Conservation (phyloP, 192 early-diverging fungal genomes). For the Coemansia sp. region DNA sequence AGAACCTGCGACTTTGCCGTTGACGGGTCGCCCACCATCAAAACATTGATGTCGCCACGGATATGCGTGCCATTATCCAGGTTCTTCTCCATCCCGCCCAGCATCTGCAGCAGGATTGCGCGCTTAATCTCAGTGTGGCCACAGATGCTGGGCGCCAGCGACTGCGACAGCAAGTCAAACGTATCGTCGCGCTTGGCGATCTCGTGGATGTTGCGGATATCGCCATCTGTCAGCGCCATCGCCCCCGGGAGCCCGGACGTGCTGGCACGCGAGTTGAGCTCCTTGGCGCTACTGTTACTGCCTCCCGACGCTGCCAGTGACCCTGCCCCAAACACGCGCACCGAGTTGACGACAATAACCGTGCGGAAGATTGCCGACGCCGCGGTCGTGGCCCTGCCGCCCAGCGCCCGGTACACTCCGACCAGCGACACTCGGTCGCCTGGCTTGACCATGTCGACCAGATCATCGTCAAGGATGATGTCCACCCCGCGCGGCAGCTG, state of each 20-base stretch:
- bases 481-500: constrained; percentile 91
- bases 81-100: constrained; percentile 94
- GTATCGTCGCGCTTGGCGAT: constrained; percentile 63
- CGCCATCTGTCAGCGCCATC: constrained; percentile 68
- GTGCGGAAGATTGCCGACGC: constrained; percentile 87
- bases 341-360: constrained; percentile 80
- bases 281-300: constrained; percentile 4
- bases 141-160: constrained; percentile 83
- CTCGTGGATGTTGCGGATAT: constrained; percentile 80
- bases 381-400: constrained; percentile 67
- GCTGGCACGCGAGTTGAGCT: constrained; percentile 16
- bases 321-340: constrained; percentile 65
- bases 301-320: constrained; percentile 61
- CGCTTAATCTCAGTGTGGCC: constrained; percentile 96
- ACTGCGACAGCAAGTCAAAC: constrained; percentile 77
- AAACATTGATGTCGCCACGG: constrained; percentile 94
- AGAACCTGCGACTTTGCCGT: constrained; percentile 98
- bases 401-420: constrained; percentile 85
- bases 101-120: constrained; percentile 79
- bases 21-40: constrained; percentile 98
- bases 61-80: constrained; percentile 92
- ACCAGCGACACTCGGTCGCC: constrained; percentile 94
- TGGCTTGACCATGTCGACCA: constrained; percentile 93
- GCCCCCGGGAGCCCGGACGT: constrained; percentile 48
- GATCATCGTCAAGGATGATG: constrained; percentile 90